Evolutionary conservation across 305 asterid species (phyloP), one percentile per base, ranked within the genome.

Genomic region (Plantago coronopus): DNA sequence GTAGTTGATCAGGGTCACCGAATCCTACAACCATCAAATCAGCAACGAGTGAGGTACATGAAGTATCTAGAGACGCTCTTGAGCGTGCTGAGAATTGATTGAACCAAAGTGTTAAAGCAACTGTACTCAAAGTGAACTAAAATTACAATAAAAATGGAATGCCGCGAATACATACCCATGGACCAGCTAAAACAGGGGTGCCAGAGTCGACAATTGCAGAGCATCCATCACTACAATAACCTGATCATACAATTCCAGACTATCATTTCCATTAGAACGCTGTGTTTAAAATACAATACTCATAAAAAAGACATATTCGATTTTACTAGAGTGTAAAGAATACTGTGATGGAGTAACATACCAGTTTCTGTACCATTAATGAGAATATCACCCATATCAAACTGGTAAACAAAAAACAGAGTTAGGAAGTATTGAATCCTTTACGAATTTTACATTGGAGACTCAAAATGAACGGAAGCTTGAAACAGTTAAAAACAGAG

Each of bases 171-270:
- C 83, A 59, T 78, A 91, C 98, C 61, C 93, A 74, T 44, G 98
- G 98, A 25, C 98, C 98, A 12, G 96, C 91, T 40, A 91, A 59
- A 61, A 91, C 90, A 67, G 98, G 88, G 53, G 98, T 91, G 68
- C 98, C 98, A 31, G 98, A 88, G 74, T 91, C 98, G 3, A 95
- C 98, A 76, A 91, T 91, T 40, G 96, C 98, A 37, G 96, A 75
- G 72, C 98, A 91, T 74, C 98, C 96, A 55, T 72, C 80, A 11
- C 63, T 57, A 65, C 98, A 91, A 72, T 79, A 88, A 50, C 91
- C 96, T 88, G 63, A 66, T 57, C 46, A 54, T 16, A 50, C 56
- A 71, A 27, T 27, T n/a, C n/a, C n/a, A n/a, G n/a, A n/a, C n/a
- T n/a, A n/a, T n/a, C n/a, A n/a, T n/a, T n/a, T n/a, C n/a, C n/a